Base-by-base conservation (phyloP, 2,329 filamentous ascomycete genomes). In the Diplodia corticola region DNA sequence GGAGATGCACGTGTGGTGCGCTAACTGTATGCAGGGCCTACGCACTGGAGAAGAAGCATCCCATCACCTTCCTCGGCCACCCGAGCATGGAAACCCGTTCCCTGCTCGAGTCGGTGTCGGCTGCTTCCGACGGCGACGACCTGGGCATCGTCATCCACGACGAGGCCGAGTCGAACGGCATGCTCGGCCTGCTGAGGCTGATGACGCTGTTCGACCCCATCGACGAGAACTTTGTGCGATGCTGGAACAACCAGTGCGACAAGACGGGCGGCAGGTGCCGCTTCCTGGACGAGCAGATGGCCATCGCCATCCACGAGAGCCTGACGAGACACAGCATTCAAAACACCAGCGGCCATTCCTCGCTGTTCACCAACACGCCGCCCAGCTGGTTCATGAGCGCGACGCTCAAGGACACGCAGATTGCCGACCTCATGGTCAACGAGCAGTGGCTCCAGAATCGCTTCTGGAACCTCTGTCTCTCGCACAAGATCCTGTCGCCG, bases 121-220 rank as follows among this genome's bases (percentile, higher is more conserved):
- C 70, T 20, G 72, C 74, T 17, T 74, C 77, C 0, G 44, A 59
- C 13, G 28, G 49, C 22, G 40, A 65, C 37, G 33, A 49, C 10
- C 78, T 78, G 1, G 77, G 76, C 1, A 76, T 80, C 24, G 79
- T 80, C 46, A 76, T 78, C n/a, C 77, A 79, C 54, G 80, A 80
- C 49, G 78, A 80, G 67, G 76, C 79, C 50, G 79, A 81, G 28
- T 66, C 69, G 2, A 69, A 72, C 5, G 79, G 76, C 0, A 80
- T 81, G 79, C 78, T 79, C 67, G 79, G 79, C 2, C 70, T 81
- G 6, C 73, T 79, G 5, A 74, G 77, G 30, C 71, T 81, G 26
- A 81, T 81, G 79, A 79, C 80, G 67, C 69, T 78, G 1, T 81
- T 81, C 66, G 78, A 81, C 61, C 74, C 77, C 4, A 79, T 81